Percentiles rank a stretch among this genome's conserved stretches.
These are phyloP conservation scores for Corrigiola litoralis DNA, from an alignment of 179 eudicot species.

Conservation along the genomic window DNA sequence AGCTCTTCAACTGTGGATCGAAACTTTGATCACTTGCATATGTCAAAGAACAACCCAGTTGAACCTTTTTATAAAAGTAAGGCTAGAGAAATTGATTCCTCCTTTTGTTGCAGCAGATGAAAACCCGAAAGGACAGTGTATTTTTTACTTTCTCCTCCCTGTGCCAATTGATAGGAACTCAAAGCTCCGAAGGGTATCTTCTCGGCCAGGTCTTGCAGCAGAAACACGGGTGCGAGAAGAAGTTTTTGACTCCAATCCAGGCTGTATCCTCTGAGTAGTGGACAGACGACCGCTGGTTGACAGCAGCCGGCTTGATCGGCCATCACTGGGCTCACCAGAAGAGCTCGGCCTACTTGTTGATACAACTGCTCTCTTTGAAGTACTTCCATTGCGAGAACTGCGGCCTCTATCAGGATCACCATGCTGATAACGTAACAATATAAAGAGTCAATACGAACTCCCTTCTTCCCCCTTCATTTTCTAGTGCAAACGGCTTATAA, in stretches of 20 bases:
- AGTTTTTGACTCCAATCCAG: conserved; percentile 49
- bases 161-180: conserved; percentile 46
- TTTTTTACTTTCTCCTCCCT: conserved; percentile 37
- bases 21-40: conserved; percentile 21
- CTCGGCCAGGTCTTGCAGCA: conserved; percentile 38
- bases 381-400: conserved; percentile 46
- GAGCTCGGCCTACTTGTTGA: conserved; percentile 62
- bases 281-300: conserved; percentile 52
- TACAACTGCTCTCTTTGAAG: conserved; percentile 46
- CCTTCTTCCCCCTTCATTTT: too few relatives aligned
- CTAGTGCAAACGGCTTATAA: too few relatives aligned
- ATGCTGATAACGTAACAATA: conserved; percentile 29
- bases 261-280: conserved; percentile 52
- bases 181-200: conserved; percentile 49
- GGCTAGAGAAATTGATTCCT: conserved; percentile 11
- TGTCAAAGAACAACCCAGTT: conserved; percentile 6
- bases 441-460: neutral
- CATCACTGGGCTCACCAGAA: conserved; percentile 49
- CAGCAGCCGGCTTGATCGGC: conserved; percentile 42
- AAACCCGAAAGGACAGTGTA: neutral
- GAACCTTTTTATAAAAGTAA: conserved; percentile 1
- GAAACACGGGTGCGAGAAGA: conserved; percentile 42
- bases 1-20: conserved; percentile 16
- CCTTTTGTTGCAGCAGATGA: neutral
- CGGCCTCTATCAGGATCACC: conserved; percentile 51